These are phyloP conservation scores for Calocera viscosa DNA, from an alignment of 768 basidiomycete species.

Conservation along the genomic window DNA sequence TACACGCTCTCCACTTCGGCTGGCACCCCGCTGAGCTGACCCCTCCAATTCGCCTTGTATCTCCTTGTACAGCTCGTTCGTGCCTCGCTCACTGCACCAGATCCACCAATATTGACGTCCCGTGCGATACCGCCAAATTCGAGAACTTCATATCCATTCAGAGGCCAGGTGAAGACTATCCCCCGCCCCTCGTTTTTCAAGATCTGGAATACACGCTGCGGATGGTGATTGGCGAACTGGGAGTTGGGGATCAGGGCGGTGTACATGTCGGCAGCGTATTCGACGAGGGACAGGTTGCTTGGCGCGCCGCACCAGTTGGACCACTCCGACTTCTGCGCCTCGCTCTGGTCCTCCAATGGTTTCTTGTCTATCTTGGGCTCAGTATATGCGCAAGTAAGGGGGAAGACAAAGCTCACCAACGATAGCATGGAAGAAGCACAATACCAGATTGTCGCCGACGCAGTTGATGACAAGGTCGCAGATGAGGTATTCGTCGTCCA, in stretches of 20 bases:
- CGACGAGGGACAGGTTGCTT: constrained; percentile 6
- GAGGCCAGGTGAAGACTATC: constrained; percentile 8
- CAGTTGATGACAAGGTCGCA: constrained; percentile 84
- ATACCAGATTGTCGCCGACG: constrained; percentile 73
- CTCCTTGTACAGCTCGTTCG: constrained; percentile 79
- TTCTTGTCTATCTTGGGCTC: constrained; percentile 19
- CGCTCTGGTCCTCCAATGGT: constrained; percentile 57
- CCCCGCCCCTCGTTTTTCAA: constrained; percentile 25
- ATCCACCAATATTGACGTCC: constrained; percentile 15
- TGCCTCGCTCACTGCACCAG: constrained; percentile 38
- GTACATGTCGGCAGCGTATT: constrained; percentile 32
- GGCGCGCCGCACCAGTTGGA: constrained; percentile 83
- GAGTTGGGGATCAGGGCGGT: constrained; percentile 39
- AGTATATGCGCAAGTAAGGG: neutral
- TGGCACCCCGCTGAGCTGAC: constrained; percentile 39
- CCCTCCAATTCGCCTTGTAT: constrained; percentile 58
- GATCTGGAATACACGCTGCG: constrained; percentile 62
- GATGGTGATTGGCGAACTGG: constrained; percentile 9
- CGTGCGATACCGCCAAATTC: constrained; percentile 5
- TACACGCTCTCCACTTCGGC: constrained; percentile 75
- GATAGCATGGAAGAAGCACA: constrained; percentile 79
- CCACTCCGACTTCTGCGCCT: constrained; percentile 60
- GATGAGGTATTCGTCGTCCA: constrained; percentile 68
- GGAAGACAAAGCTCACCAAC: constrained; percentile 40
- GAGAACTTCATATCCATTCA: neutral